Base-by-base conservation (phyloP, 371 early-diverging fungal genomes). In the Dichotomocladium elegans region DNA sequence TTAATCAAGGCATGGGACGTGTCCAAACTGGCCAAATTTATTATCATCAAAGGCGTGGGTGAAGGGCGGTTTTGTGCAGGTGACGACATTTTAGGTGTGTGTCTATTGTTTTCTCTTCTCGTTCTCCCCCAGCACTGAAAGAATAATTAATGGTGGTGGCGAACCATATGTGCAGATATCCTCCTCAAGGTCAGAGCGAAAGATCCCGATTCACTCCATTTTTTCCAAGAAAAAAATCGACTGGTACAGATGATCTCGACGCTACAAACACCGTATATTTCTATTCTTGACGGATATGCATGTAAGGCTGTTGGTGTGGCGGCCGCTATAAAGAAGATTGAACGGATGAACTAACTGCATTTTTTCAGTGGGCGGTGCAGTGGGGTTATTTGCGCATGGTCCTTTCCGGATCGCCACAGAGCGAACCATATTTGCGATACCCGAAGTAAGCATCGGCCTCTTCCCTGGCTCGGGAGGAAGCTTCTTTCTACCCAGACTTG, bases 331-430 rank as follows among this genome's bases (percentile, higher is more conserved):
- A 15, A 12, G 37, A 37, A 21, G 14, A n/a, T n/a, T n/a, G n/a
- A n/a, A n/a, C 12, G 17, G 14, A 22, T 48, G 28, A n/a, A 14
- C 22, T 44, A 42, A 15, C 7, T 25, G 33, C 15, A 44, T 28
- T 41, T 34, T 45, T 29, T 26, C 58, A 90, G 91, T 96, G 91
- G 99, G 99, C 25, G 99, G 96, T 21, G 97, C 98, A 14, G 87
- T 94, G 15, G 99, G 98, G 12, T 68, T 98, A 11, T 93, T 94
- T 44, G 90, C 92, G 25, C 98, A 96, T 63, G 94, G 92, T 4
- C 93, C 96, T 10, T 96, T 97, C 80, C 77, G 96, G 10, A 89
- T 97, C 40, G 96, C 91, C 11, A 95, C 94, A 14, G 98, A 98
- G 65, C 83, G 87, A 51, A 91, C 96, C 1, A 68, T 90, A 40